Evolutionary conservation across 495 filamentous ascomycete species (phyloP).

Genomic region (Annulohypoxylon moriforme): DNA sequence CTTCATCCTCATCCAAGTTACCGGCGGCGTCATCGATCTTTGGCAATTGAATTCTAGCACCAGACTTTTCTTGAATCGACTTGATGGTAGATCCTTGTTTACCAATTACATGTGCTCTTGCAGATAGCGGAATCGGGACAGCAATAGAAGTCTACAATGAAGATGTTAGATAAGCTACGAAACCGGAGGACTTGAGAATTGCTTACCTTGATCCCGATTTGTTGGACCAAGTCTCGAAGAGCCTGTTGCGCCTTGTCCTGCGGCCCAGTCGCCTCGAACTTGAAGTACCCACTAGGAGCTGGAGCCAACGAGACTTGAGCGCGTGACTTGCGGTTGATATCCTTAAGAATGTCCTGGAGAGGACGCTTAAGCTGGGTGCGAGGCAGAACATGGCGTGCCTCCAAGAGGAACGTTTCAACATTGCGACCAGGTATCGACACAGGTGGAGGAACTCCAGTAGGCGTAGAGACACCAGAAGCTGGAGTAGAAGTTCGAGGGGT

Average conservation of each 20-base stretch:
- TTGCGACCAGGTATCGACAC: constrained; percentile 82
- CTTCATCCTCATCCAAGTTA: constrained; percentile 73
- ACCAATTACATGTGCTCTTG: constrained; percentile 89
- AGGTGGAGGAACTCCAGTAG: constrained; percentile 67
- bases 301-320: constrained; percentile 81
- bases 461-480: constrained; percentile 66
- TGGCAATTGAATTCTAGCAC: constrained; percentile 88
- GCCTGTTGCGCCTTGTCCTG: constrained; percentile 81
- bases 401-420: constrained; percentile 76
- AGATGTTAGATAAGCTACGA: constrained; percentile 26
- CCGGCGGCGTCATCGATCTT: constrained; percentile 71
- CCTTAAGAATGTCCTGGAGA: constrained; percentile 80
- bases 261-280: constrained; percentile 84
- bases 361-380: constrained; percentile 83
- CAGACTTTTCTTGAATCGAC: constrained; percentile 82
- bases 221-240: constrained; percentile 83
- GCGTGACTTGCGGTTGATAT: constrained; percentile 88
- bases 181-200: not conserved
- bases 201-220: constrained; percentile 84
- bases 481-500: constrained; percentile 67
- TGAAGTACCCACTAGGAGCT: constrained; percentile 71
- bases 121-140: constrained; percentile 82
- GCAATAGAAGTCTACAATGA: constrained; percentile 71
- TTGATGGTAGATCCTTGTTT: constrained; percentile 90
- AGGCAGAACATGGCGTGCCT: constrained; percentile 76